Evolutionary conservation across 257 asterid genomes (phyloP), one percentile per base, ranked within the genome.

Genomic region (Solanum lignicaule): DNA sequence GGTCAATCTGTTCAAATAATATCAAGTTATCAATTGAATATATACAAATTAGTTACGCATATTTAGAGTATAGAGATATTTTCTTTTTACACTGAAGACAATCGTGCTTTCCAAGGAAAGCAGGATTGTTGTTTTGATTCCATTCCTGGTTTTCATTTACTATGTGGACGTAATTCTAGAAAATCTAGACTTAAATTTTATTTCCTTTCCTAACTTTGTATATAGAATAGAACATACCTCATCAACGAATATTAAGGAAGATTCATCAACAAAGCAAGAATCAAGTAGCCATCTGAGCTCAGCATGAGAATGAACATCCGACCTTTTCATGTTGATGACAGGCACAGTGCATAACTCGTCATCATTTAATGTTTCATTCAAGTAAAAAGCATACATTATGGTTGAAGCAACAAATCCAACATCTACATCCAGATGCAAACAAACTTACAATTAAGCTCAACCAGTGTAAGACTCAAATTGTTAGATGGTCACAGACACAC

Each of bases 331-430:
- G 92, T 95, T 96, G 89, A 95, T 91, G 84, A 96, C 91, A 55
- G 99, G 99, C 79, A 93, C 94, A 14, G 94, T 93, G 89, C 98
- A 93, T 76, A 92, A 90, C 65, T 92, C 92, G 78, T 89, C 89
- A 91, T 73, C 90, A 90, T 90, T 74, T 35, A 83, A 86, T 87
- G 92, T 90, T 91, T 91, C 91, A 41, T 92, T 87, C 23, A 94
- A 93, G 93, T 94, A 92, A 91, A 92, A 95, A 5, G 98, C 95
- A 90, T 95, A 93, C 96, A 92, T 90, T 92, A 96, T 92, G 66
- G 97, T 92, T 31, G 98, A 91, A 72, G 91, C 96, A 92, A 94
- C 91, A 18, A 98, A 93, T 86, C 97, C 98, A 68, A 93, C 93
- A 92, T 95, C 98, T 95, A 94, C 92, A 87, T 79, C 82, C 75